Evolutionary conservation across 2,329 filamentous ascomycete genomes (phyloP).

Genomic region (Coleophoma cylindrospora): DNA sequence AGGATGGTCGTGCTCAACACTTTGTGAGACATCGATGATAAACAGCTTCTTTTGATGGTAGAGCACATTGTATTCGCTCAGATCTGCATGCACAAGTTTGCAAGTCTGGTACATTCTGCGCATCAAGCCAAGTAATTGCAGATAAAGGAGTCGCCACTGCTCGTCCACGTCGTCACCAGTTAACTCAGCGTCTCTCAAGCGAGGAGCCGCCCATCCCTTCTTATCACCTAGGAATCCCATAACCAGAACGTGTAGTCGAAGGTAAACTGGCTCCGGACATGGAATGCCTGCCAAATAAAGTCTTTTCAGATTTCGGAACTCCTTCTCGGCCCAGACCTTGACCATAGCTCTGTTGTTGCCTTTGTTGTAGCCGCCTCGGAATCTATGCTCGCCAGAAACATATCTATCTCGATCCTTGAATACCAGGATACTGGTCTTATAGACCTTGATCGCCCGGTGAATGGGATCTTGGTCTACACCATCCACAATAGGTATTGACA

Average conservation of each 20-base stretch:
- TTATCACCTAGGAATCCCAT: conserved; percentile 91
- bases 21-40: conserved; percentile 97
- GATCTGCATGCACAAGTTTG: conserved; percentile 86
- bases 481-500: conserved; percentile 52
- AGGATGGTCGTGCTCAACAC: conserved; percentile 94
- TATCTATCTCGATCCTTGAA: conserved; percentile 98
- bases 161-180: conserved; percentile 60
- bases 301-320: conserved; percentile 87
- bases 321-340: conserved; percentile 97
- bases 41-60: conserved; percentile 80
- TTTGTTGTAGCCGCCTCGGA: conserved; percentile 88
- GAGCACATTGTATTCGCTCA: conserved; percentile 97
- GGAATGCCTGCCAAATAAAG: conserved; percentile 82
- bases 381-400: conserved; percentile 89
- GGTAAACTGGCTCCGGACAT: conserved; percentile 81
- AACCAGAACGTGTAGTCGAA: conserved; percentile 90
- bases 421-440: conserved; percentile 95
- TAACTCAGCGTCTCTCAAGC: conserved; percentile 81
- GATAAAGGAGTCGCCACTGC: conserved; percentile 74
- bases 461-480: conserved; percentile 46
- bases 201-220: conserved; percentile 82
- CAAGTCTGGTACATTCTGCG: conserved; percentile 90
- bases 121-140: conserved; percentile 84
- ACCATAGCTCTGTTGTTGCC: conserved; percentile 96
- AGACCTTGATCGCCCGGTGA: conserved; percentile 93